These are phyloP conservation scores for Coemansia sp. DNA, from an alignment of 192 early-diverging fungal species.

Conservation along the genomic window DNA sequence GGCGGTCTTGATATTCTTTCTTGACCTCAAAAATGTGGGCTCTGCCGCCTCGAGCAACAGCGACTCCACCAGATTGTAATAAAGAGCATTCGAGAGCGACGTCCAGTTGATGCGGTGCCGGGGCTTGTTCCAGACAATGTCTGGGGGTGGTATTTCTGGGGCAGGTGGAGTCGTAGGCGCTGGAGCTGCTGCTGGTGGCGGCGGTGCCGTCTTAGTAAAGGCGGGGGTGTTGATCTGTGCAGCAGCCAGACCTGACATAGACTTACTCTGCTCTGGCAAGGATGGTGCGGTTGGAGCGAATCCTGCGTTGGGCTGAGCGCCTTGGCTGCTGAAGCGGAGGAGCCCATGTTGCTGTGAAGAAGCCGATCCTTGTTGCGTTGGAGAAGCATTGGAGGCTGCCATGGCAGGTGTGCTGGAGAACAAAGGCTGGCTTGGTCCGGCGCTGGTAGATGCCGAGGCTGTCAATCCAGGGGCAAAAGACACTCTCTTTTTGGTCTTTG, in stretches of 20 bases:
- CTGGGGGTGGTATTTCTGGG: not conserved
- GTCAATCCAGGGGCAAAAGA: not conserved
- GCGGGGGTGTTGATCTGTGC: not conserved
- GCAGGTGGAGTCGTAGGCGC: not conserved
- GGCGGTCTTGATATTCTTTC: constrained; percentile 6
- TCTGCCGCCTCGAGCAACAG: constrained; percentile 17
- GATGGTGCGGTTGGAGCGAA: not conserved
- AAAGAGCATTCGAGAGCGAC: constrained; percentile 34
- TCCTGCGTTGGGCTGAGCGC: not conserved
- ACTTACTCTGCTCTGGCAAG: not conserved
- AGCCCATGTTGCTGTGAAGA: not conserved
- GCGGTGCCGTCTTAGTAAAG: not conserved
- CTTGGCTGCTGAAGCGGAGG: not conserved
- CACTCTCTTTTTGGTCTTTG: not conserved
- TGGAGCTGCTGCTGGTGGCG: not conserved
- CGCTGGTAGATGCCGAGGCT: not conserved
- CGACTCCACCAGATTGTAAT: constrained; percentile 33
- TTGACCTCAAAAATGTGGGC: constrained; percentile 7
- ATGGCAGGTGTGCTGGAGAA: not conserved
- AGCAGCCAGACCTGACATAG: not conserved
- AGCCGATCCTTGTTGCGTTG: not conserved
- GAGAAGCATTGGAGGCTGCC: not conserved
- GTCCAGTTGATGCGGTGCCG: constrained; percentile 49
- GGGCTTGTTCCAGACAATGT: constrained; percentile 43
- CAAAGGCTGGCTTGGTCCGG: not conserved